Base-by-base conservation (phyloP, 352 stramenopile species). In the Globisporangium carolinianum region DNA sequence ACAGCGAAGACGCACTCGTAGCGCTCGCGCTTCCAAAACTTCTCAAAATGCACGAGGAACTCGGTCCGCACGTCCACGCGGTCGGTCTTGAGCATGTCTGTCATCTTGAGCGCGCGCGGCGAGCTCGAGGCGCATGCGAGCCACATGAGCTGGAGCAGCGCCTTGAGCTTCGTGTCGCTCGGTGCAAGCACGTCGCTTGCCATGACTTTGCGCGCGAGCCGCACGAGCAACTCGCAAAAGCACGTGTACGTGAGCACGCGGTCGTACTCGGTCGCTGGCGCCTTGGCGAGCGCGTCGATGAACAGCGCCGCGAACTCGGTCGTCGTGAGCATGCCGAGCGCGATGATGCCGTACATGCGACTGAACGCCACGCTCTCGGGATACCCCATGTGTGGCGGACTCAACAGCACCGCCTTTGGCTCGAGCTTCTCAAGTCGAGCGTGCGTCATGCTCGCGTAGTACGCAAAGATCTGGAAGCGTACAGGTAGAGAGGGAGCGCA, bases 91-190 rank as follows among this genome's bases (percentile, higher is more conserved):
- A 87, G 76, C 6, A 87, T 66, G 48, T 86, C 76, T 47, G 69
- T 78, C 57, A 87, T 89, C 73, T 84, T 80, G 36, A 89, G 61
- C 35, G 67, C 61, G 5, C 69, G 74, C 18, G 67, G 72, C 17
- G 76, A 87, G 47, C 60, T 70, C 9, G 78, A 83, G 18, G 77
- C 66, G 14, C 75, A 84, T 32, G 75, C 72, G 41, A 93, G 66
- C 83, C 83, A 93, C 83, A 93, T 93, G 48, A 91, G 62, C 65
- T 93, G 83, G 56, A 93, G 87, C 14, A 93, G 67, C 0, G 75
- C 79, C 66, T 93, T 93, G 43, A 93, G 69, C 37, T 76, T 80
- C 51, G 69, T 68, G 37, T 86, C 75, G 15, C 68, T 56, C 24
- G 64, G 58, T 5, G 76, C 42, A 6, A 62, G 55, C 12, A 73